Base-by-base conservation (phyloP, 257 asterid genomes). In the Agastache rugosa region DNA sequence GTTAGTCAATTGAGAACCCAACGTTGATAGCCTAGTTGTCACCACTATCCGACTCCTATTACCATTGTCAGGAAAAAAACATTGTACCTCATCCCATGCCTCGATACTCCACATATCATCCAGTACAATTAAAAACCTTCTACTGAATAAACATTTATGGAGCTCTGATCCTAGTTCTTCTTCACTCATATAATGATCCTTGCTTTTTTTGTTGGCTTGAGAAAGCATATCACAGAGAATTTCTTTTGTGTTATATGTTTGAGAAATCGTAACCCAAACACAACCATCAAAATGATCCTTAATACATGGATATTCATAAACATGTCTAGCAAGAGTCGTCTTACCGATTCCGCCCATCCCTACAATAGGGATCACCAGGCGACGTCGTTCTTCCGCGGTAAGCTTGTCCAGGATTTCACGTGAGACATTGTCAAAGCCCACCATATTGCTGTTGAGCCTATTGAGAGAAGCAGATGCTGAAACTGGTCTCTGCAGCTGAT, bases 101-200 rank as follows among this genome's bases (percentile, higher is more conserved):
- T 55, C 54, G 8, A 47, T 16, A 47, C 20, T 47, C 60, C 60
- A 53, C 29, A 53, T 53, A 53, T 53, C 60, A 53, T 53, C 60
- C 29, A 53, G 1, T 2, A 53, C 60, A 2, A 53, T 9, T 5
- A 47, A 4, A 47, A 15, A 14, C 15, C 6, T 15, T 15, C 19
- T 14, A 14, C 54, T 20, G 16, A 0, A 45, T 12, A 45, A 45
- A 16, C 4, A 16, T 15, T 48, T 48, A 2, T 48, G 2, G 20
- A 48, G 10, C 5, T 7, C 22, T 48, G 4, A 0, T 15, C 55
- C 55, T 48, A 48, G 19, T 5, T 48, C 3, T 1, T 4, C 22
- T 16, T 15, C 55, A 1, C 14, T 16, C 9, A 1, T 29, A 29
- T n/a, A n/a, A n/a, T n/a, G n/a, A n/a, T n/a, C n/a, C 34, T 3